A percentile compares a stretch with the other conserved stretches of the same genome.
These are phyloP conservation scores for Aphanocladium album DNA, from an alignment of 2,329 filamentous ascomycete species.

Conservation along the genomic window DNA sequence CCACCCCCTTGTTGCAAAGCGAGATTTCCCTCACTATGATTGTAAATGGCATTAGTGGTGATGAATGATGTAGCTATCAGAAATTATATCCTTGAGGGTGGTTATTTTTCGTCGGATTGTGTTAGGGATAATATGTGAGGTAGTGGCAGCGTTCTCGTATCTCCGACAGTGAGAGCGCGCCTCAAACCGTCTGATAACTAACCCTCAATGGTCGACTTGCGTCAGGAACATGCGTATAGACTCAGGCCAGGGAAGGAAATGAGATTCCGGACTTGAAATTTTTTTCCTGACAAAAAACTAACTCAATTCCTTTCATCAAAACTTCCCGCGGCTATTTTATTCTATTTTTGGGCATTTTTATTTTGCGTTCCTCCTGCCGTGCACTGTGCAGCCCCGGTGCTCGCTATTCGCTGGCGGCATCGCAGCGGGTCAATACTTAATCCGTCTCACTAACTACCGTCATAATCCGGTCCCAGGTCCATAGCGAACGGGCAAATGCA, in stretches of 20 bases:
- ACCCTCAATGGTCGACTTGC: neutral
- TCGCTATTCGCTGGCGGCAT: neutral
- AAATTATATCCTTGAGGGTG: neutral
- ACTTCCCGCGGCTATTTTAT: neutral
- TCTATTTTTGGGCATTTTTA: neutral
- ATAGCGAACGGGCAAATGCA: constrained; percentile 1
- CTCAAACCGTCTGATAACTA: neutral
- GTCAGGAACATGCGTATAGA: no score
- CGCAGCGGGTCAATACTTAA: constrained; percentile 11
- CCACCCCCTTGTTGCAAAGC: neutral
- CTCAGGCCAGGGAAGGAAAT: neutral
- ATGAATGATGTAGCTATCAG: neutral
- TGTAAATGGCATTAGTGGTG: neutral
- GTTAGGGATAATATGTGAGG: neutral
- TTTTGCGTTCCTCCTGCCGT: neutral
- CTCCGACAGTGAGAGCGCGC: neutral
- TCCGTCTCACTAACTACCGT: constrained; percentile 5
- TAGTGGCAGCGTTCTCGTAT: neutral
- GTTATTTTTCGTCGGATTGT: no score
- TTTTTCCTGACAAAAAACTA: neutral
- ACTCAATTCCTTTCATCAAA: neutral
- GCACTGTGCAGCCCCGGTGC: neutral
- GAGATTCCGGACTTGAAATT: neutral
- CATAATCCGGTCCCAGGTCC: neutral
- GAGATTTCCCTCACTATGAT: neutral